Evolutionary conservation across 257 asterid species (phyloP).

Genomic region (Prunella vulgaris): DNA sequence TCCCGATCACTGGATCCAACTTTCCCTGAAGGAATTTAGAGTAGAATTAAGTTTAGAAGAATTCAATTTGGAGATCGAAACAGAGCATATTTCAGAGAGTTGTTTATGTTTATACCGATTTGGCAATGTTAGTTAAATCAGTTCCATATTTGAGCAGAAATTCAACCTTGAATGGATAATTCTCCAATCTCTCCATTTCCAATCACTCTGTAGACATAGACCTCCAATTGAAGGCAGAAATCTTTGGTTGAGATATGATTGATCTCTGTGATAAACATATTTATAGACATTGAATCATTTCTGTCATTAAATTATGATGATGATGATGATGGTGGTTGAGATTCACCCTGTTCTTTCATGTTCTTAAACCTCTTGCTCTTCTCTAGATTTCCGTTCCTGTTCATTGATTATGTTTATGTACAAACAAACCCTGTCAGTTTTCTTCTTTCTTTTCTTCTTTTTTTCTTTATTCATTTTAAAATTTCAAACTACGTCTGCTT

Average conservation of each 20-base stretch:
- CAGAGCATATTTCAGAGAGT: background rate
- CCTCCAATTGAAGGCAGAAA: too few species aligned
- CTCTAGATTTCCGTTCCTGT: background rate
- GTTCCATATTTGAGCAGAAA: slow-evolving; percentile 12
- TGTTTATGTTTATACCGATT: background rate
- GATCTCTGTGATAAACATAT: background rate
- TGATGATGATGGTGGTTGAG: too few species aligned
- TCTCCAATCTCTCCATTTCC: slow-evolving; percentile 10
- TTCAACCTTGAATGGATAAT: slow-evolving; percentile 16
- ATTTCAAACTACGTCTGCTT: too few species aligned
- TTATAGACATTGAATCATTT: background rate
- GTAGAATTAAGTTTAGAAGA: too few species aligned
- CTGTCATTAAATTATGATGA: background rate
- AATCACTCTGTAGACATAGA: too few species aligned
- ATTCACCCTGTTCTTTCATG: background rate
- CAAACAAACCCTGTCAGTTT: too few species aligned
- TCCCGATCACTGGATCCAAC: slow-evolving; percentile 19
- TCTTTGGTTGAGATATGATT: background rate
- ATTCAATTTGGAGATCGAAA: background rate
- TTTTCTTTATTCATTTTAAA: too few species aligned
- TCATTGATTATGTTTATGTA: too few species aligned
- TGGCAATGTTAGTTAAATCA: slow-evolving; percentile 6
- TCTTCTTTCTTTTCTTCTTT: too few species aligned
- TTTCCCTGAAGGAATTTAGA: background rate
- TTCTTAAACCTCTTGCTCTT: background rate